Evolutionary conservation across 1,284 basidiomycete genomes (phyloP).

Genomic region (Boletus mariae): DNA sequence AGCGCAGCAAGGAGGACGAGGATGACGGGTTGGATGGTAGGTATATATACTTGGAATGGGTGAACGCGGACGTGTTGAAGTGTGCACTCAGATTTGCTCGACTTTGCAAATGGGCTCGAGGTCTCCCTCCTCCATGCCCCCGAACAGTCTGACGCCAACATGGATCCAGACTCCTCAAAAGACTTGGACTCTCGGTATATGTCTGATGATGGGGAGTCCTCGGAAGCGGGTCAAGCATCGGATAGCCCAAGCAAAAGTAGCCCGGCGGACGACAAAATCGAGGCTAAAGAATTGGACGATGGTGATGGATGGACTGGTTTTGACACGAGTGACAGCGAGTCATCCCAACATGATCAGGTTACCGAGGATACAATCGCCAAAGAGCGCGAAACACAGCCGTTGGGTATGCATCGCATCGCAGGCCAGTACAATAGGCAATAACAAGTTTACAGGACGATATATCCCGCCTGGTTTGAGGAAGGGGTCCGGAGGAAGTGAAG

Average conservation of each 20-base stretch:
- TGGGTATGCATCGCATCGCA: slow-evolving; percentile 24
- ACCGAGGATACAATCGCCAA: not conserved
- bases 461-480: slow-evolving; percentile 65
- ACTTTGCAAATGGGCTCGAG: slow-evolving; percentile 42
- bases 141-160: not conserved
- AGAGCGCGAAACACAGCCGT: slow-evolving; percentile 5
- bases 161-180: not conserved
- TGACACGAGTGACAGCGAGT: slow-evolving; percentile 7
- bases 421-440: not conserved
- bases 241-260: slow-evolving; percentile 15
- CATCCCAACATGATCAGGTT: slow-evolving; percentile 20
- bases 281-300: slow-evolving; percentile 2
- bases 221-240: slow-evolving; percentile 28
- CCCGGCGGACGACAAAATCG: slow-evolving; percentile 5
- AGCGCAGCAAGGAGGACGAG: slow-evolving; percentile 45
- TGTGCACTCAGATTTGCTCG: slow-evolving; percentile 43
- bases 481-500: slow-evolving; percentile 29
- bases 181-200: not conserved
- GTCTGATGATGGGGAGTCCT: slow-evolving; percentile 21
- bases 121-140: slow-evolving; percentile 3
- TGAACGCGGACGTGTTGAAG: slow-evolving; percentile 1
- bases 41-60: slow-evolving; percentile 10
- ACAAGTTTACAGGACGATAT: slow-evolving; percentile 42
- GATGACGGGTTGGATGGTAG: slow-evolving; percentile 63
- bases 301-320: slow-evolving; percentile 28